Base-by-base conservation (phyloP, 2,329 filamentous ascomycete genomes). In the Alternaria arbusti region DNA sequence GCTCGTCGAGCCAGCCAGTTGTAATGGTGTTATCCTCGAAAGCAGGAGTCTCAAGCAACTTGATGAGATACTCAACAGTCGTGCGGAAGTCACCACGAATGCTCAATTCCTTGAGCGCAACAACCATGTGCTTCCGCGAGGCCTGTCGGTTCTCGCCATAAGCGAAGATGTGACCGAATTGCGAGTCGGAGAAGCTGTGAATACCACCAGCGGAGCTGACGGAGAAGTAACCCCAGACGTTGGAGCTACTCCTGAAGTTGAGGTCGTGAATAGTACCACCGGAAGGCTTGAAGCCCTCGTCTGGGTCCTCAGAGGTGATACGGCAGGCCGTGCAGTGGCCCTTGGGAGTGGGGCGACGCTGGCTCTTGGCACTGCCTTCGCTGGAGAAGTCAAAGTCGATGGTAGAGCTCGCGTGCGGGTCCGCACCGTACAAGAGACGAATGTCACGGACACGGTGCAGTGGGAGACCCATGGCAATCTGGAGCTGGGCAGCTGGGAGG, bases 171-270 rank as follows among this genome's bases (percentile, higher is more conserved):
- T 99, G 96, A 83, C 96, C 96, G 74, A 99, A 99, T 79, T 99
- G 96, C 77, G 92, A 96, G 85, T 99, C 96, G 8, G 96, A 98
- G 87, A 97, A 99, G 82, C 93, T 97, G 88, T 99, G 96, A 70
- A 99, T 99, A 82, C 94, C 94, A 84, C 94, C 95, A 59, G 94
- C 91, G 10, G 94, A 96, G 84, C 94, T 93, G 81, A 99, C 96
- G 57, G 96, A 99, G 89, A 99, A 99, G 84, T 99, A 99, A 87
- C 96, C 96, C 96, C 96, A 99, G 60, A 98, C 96, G 73, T 99
- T 99, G 68, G 96, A 98, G 81, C 94, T 97, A 85, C 92, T 96
- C 79, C 96, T 89, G 89, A 99, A 99, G 87, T 99, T 99, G 78
- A 99, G 86, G 79, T 99, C 96, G 85, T 98, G 96, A 89, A 99